Conservation (phyloP, 2,329 filamentous ascomycete species). For the Apiospora malaysiana region DNA sequence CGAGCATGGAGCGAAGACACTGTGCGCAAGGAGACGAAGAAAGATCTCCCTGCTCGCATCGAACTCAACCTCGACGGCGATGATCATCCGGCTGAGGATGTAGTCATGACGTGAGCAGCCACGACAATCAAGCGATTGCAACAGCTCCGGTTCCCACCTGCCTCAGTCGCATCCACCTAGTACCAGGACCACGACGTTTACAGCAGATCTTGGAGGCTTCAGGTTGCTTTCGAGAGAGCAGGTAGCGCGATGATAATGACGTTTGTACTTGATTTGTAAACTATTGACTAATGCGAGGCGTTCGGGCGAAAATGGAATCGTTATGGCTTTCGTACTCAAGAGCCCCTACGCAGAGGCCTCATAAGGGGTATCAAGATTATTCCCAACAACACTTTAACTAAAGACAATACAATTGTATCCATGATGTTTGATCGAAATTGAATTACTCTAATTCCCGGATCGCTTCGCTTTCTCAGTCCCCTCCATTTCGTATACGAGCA, state of each 20-base stretch:
- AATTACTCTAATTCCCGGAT: no score
- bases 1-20: slow-evolving; percentile 83
- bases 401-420: not conserved
- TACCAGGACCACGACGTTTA: not conserved
- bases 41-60: slow-evolving; percentile 47
- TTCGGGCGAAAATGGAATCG: not conserved
- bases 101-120: slow-evolving; percentile 54
- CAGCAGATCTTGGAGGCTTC: not conserved
- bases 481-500: no score
- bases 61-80: slow-evolving; percentile 46
- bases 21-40: slow-evolving; percentile 48
- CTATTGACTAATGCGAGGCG: not conserved
- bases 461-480: no score
- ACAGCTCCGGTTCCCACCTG: not conserved
- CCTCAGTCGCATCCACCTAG: not conserved
- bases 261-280: slow-evolving; percentile 9
- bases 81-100: slow-evolving; percentile 41
- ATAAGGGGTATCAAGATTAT: not conserved
- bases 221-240: not conserved
- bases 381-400: not conserved
- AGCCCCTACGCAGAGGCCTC: no score
- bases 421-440: no score
- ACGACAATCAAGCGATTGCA: slow-evolving; percentile 22
- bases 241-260: slow-evolving; percentile 3
- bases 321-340: not conserved